Evolutionary conservation across 441 rosid species (phyloP), one percentile per base, ranked within the genome.

Genomic region (Pelargonium citronellum): DNA sequence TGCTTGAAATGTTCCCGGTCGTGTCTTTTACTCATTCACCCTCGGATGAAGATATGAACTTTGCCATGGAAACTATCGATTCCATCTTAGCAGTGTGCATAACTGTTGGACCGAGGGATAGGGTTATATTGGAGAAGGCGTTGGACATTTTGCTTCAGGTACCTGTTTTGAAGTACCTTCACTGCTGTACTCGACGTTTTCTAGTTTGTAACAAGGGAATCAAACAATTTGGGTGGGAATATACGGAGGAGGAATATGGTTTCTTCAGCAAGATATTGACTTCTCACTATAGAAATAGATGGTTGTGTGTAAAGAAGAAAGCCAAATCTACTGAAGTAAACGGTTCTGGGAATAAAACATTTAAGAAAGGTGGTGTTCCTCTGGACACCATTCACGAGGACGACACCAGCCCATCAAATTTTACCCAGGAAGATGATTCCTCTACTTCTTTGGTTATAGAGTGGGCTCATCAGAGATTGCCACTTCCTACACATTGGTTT

Each of bases 401-500:
- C 63, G 91, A 89, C 61, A 89, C 30, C n/a, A 19, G 85, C 67
- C 55, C 82, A 61, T 75, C 87, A 83, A 75, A 75, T 72, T 68
- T 65, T 80, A 69, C 75, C 41, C 78, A 73, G 58, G 80, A 67
- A 69, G 83, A 73, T 75, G 58, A 46, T 69, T 27, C 64, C 67
- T 61, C 69, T 72, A 72, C 69, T 76, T 80, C 82, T 66, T 75
- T 80, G 74, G 53, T 75, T 64, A 68, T 77, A 69, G 95, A 94
- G 80, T 91, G 96, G 96, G 89, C 92, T 67, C 83, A 81, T 74
- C 97, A 91, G 89, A 87, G 90, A 82, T 62, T 90, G 83, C 94
- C 96, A 7, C 87, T 94, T 77, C 96, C 97, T 66, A 69, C 77
- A 74, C 96, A 91, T 73, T 94, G 99, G 97, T 89, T 91, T 80